A percentile compares a stretch with the other conserved stretches of the same genome.
Evolutionary conservation across 345 rosid genomes (phyloP).

Genomic region (Citrus trifoliata): DNA sequence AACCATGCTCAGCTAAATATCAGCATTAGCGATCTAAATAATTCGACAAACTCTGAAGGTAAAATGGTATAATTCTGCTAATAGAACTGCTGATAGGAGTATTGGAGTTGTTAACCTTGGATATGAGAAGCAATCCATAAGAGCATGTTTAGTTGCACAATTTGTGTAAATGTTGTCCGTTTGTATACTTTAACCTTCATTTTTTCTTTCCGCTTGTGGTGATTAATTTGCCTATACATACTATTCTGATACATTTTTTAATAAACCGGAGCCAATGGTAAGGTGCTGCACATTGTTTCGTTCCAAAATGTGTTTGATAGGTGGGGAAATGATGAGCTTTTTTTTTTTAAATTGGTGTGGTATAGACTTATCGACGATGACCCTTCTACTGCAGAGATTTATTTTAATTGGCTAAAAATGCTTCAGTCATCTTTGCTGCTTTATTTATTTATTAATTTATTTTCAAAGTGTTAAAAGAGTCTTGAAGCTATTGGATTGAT

Average conservation of each 20-base stretch:
- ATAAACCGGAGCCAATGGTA: not conserved
- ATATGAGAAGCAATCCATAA: not conserved
- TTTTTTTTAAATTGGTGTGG: too few species aligned
- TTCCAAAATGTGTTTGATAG: not conserved
- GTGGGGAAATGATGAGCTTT: not conserved
- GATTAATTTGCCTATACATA: not conserved
- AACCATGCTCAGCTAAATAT: constrained; percentile 72
- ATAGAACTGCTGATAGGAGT: not conserved
- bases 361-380: too few species aligned
- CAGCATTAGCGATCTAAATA: not conserved
- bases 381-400: too few species aligned
- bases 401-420: too few species aligned
- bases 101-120: not conserved
- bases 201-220: not conserved
- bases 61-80: not conserved
- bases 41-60: not conserved
- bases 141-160: not conserved
- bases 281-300: not conserved
- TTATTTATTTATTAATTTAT: too few species aligned
- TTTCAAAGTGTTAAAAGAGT: too few species aligned
- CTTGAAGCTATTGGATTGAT: too few species aligned
- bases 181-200: not conserved
- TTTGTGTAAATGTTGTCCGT: not conserved
- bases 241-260: not conserved
- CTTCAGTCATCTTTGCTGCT: too few species aligned